Evolutionary conservation across 2,329 filamentous ascomycete species (phyloP).

Genomic region (Pyrenophora tritici-repentis): DNA sequence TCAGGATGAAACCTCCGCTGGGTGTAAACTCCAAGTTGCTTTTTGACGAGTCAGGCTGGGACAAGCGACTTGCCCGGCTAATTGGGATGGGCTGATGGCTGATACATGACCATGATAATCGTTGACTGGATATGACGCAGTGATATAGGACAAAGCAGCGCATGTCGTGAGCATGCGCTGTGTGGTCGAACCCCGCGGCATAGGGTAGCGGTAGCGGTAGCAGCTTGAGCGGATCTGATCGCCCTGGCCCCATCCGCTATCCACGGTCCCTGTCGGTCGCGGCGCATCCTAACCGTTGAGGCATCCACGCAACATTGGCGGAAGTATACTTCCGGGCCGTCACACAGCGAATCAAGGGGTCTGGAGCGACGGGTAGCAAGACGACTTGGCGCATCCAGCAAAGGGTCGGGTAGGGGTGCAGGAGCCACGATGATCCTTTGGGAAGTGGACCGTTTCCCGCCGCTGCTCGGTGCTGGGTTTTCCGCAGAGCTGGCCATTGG

Average conservation of each 20-base stretch:
- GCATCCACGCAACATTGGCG: conserved; percentile 3
- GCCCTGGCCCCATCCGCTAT: neutral
- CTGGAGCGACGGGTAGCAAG: conserved; percentile 14
- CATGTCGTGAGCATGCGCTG: no score
- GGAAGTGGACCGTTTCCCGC: conserved; percentile 10
- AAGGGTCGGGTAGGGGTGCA: conserved; percentile 10
- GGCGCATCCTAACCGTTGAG: conserved; percentile 14
- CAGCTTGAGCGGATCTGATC: conserved; percentile 15
- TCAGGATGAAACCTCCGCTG: conserved; percentile 15
- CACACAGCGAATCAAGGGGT: conserved; percentile 8
- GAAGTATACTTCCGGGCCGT: conserved; percentile 7
- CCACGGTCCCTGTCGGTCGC: conserved; percentile 5
- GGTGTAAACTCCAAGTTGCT: conserved; percentile 5
- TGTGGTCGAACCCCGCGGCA: neutral
- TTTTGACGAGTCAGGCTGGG: conserved; percentile 11
- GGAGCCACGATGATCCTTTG: conserved; percentile 15
- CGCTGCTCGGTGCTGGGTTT: conserved; percentile 13
- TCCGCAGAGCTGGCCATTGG: conserved; percentile 27
- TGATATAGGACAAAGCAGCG: no score
- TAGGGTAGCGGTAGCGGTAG: neutral
- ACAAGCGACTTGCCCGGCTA: neutral
- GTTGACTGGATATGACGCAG: neutral
- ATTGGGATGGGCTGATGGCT: conserved; percentile 3
- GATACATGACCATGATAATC: neutral
- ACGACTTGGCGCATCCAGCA: conserved; percentile 15